Base-by-base conservation (phyloP, 352 stramenopile genomes). In the Phytophthora fragariae region DNA sequence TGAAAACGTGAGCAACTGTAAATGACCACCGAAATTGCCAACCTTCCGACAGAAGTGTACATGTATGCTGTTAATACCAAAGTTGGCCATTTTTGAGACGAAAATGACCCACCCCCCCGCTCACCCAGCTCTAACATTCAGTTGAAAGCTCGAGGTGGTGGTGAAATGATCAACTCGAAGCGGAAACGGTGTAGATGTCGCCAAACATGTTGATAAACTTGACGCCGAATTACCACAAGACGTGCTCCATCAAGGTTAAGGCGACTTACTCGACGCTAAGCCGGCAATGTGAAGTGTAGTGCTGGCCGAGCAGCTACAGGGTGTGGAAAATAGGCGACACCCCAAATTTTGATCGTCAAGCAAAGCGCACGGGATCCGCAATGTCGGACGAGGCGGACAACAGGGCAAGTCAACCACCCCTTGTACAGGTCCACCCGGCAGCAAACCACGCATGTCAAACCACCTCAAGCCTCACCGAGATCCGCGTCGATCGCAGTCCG, bases 341-440 rank as follows among this genome's bases (percentile, higher is more conserved):
- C 8, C 50, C 53, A 59, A 59, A 59, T 59, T 59, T 59, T 59
- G 24, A 59, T 59, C 39, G 21, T 21, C 61, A 68, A 60, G 61
- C 61, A 68, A 68, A 60, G 49, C 61, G 19, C 35, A 14, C 24
- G n/a, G 15, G 61, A 41, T 68, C 21, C 46, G 54, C 49, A 46
- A 31, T 60, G 61, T 68, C 50, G 61, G 61, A 68, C 61, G 61
- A 68, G 61, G 58, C 61, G 39, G 49, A 44, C 49, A 39, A 39
- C 50, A 29, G 41, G 19, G 46, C 60, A 67, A 59, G 17, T 68
- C 61, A 68, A 68, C 60, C 59, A 49, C 19, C 14, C 33, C 14
- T 12, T 50, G 58, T 37, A 17, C 53, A 59, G 53, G 53, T 57
- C 57, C 12, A 11, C 44, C 15, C 44, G 9, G 44, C 17, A 14